Percentiles rank a stretch among this genome's conserved stretches.
These are phyloP conservation scores for Mrakia frigida DNA, from an alignment of 768 basidiomycete genomes.

Conservation along the genomic window DNA sequence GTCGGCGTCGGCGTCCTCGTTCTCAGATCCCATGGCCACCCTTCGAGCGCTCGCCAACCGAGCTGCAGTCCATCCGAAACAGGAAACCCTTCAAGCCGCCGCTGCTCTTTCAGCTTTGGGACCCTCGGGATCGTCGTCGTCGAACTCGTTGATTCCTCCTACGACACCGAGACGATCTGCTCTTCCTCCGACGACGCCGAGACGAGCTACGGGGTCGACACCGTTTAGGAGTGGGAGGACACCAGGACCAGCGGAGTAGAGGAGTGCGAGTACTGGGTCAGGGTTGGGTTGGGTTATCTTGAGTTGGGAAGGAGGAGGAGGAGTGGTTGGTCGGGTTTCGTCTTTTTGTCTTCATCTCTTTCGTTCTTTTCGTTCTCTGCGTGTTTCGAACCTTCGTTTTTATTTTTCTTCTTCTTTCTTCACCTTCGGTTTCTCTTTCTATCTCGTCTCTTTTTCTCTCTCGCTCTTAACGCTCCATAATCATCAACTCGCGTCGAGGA, in stretches of 20 bases:
- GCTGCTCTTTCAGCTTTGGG: neutral
- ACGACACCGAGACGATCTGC: constrained; percentile 20
- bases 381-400: too few species aligned
- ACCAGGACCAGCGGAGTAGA: neutral
- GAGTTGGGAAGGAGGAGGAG: neutral
- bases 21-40: neutral
- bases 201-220: constrained; percentile 16
- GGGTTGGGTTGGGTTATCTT: neutral
- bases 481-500: neutral
- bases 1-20: neutral
- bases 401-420: neutral
- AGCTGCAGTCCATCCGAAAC: neutral
- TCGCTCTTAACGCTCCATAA: neutral
- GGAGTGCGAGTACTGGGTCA: too few species aligned
- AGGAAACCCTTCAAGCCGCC: neutral
- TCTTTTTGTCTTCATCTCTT: neutral
- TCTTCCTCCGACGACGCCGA: constrained; percentile 19
- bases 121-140: neutral
- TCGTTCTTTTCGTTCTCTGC: neutral
- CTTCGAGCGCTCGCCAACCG: constrained; percentile 6
- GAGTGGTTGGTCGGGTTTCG: neutral
- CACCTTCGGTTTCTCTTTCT: neutral
- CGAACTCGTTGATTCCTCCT: neutral
- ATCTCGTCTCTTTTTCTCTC: neutral
- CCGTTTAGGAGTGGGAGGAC: constrained; percentile 14